Percentiles rank a stretch among this genome's conserved stretches.
phyloP scores from a whole-genome alignment of 805 yeast species.

The Candida bentonensis region DNA sequence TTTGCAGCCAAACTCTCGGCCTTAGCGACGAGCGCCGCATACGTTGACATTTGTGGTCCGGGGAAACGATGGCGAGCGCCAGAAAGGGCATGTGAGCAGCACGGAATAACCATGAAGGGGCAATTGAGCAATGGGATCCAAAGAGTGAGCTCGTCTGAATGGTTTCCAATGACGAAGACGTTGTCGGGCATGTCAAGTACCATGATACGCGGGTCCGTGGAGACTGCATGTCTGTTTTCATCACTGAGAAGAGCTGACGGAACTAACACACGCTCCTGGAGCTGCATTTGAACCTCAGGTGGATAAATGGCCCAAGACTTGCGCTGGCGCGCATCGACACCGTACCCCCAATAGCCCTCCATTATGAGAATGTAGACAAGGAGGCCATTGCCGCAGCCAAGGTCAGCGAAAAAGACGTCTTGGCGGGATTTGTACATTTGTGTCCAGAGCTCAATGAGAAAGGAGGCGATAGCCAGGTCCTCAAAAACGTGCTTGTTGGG shows the following conservation, averaged over 20 bases:
- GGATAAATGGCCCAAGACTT: constrained; percentile 82
- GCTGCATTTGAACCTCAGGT: constrained; percentile 35
- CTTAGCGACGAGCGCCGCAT: constrained; percentile 77
- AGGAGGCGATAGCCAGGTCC: constrained; percentile 91
- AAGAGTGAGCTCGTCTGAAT: constrained; percentile 86
- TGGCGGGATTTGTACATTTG: constrained; percentile 28
- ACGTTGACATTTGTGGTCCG: constrained; percentile 35
- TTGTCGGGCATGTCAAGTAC: constrained; percentile 27
- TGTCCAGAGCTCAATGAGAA: constrained; percentile 75
- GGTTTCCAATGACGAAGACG: constrained; percentile 85
- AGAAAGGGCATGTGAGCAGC: constrained; percentile 79
- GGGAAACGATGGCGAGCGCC: constrained; percentile 64
- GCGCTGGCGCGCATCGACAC: constrained; percentile 80
- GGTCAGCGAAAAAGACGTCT: constrained; percentile 61
- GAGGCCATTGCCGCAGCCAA: constrained; percentile 93
- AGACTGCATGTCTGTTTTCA: constrained; percentile 1
- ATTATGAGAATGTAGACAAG: constrained; percentile 55
- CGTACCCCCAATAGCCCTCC: constrained; percentile 76
- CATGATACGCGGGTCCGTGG: constrained; percentile 1
- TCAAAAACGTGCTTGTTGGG: constrained; percentile 94
- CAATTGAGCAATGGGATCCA: constrained; percentile 76
- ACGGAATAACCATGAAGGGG: constrained; percentile 87
- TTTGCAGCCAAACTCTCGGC: constrained; percentile 51
- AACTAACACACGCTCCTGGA: constrained; percentile 69
- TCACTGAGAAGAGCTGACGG: constrained; percentile 52